Evolutionary conservation across 1,284 basidiomycete species (phyloP), one percentile per base, ranked within the genome.

Genomic region (Malassezia dermatis): DNA sequence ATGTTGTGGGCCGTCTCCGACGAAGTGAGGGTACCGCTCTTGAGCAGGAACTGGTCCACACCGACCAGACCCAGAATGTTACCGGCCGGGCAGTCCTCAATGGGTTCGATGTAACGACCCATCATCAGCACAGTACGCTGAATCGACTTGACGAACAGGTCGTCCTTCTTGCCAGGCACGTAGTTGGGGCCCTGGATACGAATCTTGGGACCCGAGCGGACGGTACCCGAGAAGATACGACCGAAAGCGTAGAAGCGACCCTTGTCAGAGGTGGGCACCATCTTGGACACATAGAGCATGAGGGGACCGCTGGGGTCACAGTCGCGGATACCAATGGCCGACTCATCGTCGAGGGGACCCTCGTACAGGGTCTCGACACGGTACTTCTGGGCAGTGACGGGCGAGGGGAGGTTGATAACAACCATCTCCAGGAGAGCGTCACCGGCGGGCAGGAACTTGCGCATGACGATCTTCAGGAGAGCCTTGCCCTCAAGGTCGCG

Each of bases 201-300:
- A 79, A 96, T 85, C 81, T 98, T 98, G 75, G 93, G 94, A 60
- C 94, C 94, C 60, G 94, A 85, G 69, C 83, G 84, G 75, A 96
- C 89, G 66, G 90, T 96, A 77, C 94, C 94, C 62, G 94, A 89
- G 84, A 99, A 98, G 81, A 99, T 86, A 84, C 94, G 94, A 79
- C 94, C 94, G 78, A 99, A 98, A 66, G 94, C 94, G 79, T 98
- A 98, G 87, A 98, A 99, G 65, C 94, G 91, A 75, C 94, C 94
- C 81, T 98, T 98, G 80, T 99, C 94, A 71, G 93, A 94, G 57
- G 94, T 98, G 65, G 94, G 94, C 67, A 98, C 93, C 94, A 99
- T 98, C 85, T 98, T 98, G 72, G 94, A 98, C 79, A 99, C 82
- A 80, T 99, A 99, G 69, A 95, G 83, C 78, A 98, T 91, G 67